Evolutionary conservation across 1,284 basidiomycete species (phyloP).

Genomic region (Porogramme epimiltina): DNA sequence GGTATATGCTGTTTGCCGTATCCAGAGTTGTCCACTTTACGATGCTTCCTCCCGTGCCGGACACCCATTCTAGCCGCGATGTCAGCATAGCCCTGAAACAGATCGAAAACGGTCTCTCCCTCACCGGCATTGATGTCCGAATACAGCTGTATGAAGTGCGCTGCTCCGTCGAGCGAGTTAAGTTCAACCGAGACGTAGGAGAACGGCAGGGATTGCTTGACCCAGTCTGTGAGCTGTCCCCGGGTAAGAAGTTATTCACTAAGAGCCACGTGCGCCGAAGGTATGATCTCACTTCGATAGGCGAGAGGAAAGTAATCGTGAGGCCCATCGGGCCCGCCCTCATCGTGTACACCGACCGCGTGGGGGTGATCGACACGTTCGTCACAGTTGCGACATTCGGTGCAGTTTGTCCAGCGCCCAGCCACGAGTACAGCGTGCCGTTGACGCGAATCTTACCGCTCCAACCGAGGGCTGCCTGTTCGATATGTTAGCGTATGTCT

Average conservation of each 20-base stretch:
- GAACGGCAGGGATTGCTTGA: background rate
- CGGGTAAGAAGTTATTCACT: background rate
- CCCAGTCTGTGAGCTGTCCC: background rate
- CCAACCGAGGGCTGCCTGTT: slow-evolving; percentile 14
- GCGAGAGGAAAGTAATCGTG: slow-evolving; percentile 22
- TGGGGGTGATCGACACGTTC: slow-evolving; percentile 17
- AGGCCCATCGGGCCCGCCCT: slow-evolving; percentile 23
- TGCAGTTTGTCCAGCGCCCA: slow-evolving; percentile 5
- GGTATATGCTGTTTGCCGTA: slow-evolving; percentile 16
- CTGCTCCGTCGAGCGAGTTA: background rate
- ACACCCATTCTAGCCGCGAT: slow-evolving; percentile 24
- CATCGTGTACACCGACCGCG: slow-evolving; percentile 18
- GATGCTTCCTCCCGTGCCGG: background rate
- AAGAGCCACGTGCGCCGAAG: background rate
- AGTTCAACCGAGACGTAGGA: background rate
- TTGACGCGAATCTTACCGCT: slow-evolving; percentile 24
- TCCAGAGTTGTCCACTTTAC: slow-evolving; percentile 18
- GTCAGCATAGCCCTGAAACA: slow-evolving; percentile 37
- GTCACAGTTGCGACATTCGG: slow-evolving; percentile 3
- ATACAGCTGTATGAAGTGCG: background rate
- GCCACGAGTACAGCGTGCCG: slow-evolving; percentile 21
- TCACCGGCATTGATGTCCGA: background rate
- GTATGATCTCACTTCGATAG: slow-evolving; percentile 24
- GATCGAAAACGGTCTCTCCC: background rate
- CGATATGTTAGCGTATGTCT: background rate